Conservation (phyloP, 2,329 filamentous ascomycete species). For the Pestalotiopsis sp. region DNA sequence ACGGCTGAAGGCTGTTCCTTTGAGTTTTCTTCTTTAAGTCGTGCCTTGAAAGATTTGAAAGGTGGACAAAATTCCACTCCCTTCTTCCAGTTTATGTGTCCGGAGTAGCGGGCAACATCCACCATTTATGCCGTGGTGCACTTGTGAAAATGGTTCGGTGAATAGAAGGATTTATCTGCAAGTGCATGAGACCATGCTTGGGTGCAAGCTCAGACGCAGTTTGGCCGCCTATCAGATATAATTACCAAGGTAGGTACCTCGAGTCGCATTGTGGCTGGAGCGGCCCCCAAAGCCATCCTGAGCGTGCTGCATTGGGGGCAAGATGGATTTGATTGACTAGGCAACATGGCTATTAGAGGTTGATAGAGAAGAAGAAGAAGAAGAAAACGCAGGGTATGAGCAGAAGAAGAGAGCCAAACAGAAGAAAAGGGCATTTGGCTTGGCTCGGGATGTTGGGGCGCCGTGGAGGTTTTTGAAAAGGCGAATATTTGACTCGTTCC, state of each 20-base stretch:
- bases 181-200: neutral
- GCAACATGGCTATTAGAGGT: neutral
- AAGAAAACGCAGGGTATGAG: no score
- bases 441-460: no score
- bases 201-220: neutral
- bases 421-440: no score
- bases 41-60: neutral
- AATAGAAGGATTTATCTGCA: neutral
- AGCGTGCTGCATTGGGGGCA: neutral
- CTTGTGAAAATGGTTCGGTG: no score
- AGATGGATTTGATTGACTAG: neutral
- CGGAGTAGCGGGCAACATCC: neutral
- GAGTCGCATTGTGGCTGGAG: neutral
- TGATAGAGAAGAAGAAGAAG: no score
- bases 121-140: neutral
- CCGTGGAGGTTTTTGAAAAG: no score
- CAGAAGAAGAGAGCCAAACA: no score
- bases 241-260: neutral
- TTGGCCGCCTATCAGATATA: neutral
- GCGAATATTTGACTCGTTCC: no score
- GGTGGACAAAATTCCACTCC: neutral
- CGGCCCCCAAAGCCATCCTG: neutral
- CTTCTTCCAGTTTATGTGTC: neutral
- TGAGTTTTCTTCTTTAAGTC: neutral
- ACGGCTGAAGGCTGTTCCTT: neutral